A percentile compares a stretch with the other conserved stretches of the same genome.
phyloP scores from a whole-genome alignment of 2,329 filamentous ascomycete genomes.

The Fusarium chlamydosporum region DNA sequence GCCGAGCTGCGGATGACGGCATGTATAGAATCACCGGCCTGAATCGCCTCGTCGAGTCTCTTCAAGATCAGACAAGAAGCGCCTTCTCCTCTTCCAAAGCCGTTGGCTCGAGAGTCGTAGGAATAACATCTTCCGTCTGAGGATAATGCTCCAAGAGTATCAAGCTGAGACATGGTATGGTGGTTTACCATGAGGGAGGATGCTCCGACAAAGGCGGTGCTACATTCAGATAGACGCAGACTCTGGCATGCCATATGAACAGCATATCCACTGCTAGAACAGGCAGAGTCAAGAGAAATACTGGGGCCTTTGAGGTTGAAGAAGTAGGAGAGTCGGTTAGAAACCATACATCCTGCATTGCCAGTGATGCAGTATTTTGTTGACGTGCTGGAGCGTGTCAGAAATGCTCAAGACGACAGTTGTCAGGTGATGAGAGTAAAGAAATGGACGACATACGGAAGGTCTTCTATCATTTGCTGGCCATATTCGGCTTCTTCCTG shows the following conservation, averaged over 20 bases:
- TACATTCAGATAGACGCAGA: not conserved
- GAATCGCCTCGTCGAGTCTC: slow-evolving; percentile 1
- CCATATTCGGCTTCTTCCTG: not conserved
- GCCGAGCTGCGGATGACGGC: slow-evolving; percentile 4
- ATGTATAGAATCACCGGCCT: not conserved
- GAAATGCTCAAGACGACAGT: not conserved
- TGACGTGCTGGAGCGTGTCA: not conserved
- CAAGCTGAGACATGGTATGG: not conserved
- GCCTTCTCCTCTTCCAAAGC: not conserved
- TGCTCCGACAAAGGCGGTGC: not conserved
- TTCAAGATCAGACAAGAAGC: not conserved
- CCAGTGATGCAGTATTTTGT: slow-evolving; percentile 1
- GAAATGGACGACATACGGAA: not conserved
- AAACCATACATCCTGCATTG: slow-evolving; percentile 5
- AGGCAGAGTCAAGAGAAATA: slow-evolving; percentile 5
- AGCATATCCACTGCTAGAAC: slow-evolving; percentile 1
- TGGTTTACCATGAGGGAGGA: not conserved
- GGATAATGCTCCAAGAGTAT: not conserved
- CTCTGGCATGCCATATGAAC: slow-evolving; percentile 2
- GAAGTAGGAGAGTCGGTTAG: slow-evolving; percentile 5
- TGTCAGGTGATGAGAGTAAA: not conserved
- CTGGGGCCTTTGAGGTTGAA: not conserved
- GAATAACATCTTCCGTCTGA: slow-evolving; percentile 2
- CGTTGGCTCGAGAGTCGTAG: not conserved
- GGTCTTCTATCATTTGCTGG: not conserved